phyloP scores from a whole-genome alignment of 192 early-diverging fungal genomes.

The Rhizophagus sp. region DNA sequence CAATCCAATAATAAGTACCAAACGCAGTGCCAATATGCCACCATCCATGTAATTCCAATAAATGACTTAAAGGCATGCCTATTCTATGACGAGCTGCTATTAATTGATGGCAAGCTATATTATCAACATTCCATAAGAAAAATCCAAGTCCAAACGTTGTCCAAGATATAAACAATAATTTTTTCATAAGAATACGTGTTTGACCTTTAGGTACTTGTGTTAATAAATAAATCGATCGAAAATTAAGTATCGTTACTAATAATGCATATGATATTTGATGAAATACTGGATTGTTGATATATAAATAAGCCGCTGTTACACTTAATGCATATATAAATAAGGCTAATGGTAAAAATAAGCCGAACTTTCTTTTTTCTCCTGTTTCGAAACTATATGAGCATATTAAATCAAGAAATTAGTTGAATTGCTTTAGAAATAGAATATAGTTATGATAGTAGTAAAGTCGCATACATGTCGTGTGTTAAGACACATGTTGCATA shows the following conservation, averaged over 20 bases:
- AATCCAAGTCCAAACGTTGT: constrained; percentile 59
- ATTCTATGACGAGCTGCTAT: constrained; percentile 48
- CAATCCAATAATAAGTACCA: constrained; percentile 56
- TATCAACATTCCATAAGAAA: constrained; percentile 80
- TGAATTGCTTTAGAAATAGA: constrained; percentile 26
- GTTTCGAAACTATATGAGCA: constrained; percentile 43
- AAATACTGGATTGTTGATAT: constrained; percentile 69
- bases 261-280: constrained; percentile 65
- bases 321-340: constrained; percentile 54
- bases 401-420: constrained; percentile 20
- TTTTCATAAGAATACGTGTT: constrained; percentile 30
- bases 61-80: constrained; percentile 48
- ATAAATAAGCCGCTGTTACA: constrained; percentile 62
- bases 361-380: constrained; percentile 44
- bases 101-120: constrained; percentile 64
- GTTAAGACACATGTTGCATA: constrained; percentile 59
- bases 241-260: constrained; percentile 51
- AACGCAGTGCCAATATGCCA: constrained; percentile 68
- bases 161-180: constrained; percentile 36
- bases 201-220: constrained; percentile 33
- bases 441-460: background rate
- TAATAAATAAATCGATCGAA: constrained; percentile 48
- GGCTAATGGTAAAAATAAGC: constrained; percentile 43
- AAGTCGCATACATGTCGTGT: constrained; percentile 42
- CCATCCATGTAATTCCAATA: constrained; percentile 66